Conservation (phyloP, 768 basidiomycete species). For the Boletus speciosus region DNA sequence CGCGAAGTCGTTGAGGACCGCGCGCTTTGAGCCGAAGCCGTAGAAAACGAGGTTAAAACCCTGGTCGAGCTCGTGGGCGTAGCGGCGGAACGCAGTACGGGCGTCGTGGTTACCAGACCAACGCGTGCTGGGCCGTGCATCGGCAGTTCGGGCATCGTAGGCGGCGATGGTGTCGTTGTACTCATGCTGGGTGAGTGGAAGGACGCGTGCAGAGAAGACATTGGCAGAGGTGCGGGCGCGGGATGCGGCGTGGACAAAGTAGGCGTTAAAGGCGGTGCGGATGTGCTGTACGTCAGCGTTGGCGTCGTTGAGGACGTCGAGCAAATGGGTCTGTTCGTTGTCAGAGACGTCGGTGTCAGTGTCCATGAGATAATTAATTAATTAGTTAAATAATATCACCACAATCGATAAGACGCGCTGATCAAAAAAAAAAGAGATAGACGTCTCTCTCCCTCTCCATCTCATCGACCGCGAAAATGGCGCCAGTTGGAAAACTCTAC, state of each 20-base stretch:
- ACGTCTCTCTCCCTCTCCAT: slow-evolving; percentile 15
- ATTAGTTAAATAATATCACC: slow-evolving; percentile 8
- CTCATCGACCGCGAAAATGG: slow-evolving; percentile 39
- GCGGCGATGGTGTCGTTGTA: slow-evolving; percentile 38
- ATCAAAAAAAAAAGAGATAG: slow-evolving; percentile 19
- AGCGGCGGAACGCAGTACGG: slow-evolving; percentile 49
- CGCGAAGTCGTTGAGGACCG: slow-evolving; percentile 73
- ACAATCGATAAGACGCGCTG: slow-evolving; percentile 31
- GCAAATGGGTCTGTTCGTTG: slow-evolving; percentile 20
- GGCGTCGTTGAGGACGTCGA: slow-evolving; percentile 10
- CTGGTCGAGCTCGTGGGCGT: slow-evolving; percentile 66
- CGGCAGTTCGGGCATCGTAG: slow-evolving; percentile 17
- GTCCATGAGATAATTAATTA: slow-evolving; percentile 25
- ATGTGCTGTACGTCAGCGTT: not conserved
- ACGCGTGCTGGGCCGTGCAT: slow-evolving; percentile 10
- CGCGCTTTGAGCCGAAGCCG: slow-evolving; percentile 86
- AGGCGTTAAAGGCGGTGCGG: slow-evolving; percentile 78
- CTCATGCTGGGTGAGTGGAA: slow-evolving; percentile 67
- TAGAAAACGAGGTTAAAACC: slow-evolving; percentile 90
- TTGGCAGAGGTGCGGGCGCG: slow-evolving; percentile 72
- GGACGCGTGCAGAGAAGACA: slow-evolving; percentile 72
- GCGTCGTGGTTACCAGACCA: slow-evolving; percentile 18
- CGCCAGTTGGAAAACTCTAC: slow-evolving; percentile 65
- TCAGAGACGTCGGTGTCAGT: slow-evolving; percentile 29
- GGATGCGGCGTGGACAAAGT: slow-evolving; percentile 64